phyloP scores from a whole-genome alignment of 441 rosid genomes.

The Hura crepitans region DNA sequence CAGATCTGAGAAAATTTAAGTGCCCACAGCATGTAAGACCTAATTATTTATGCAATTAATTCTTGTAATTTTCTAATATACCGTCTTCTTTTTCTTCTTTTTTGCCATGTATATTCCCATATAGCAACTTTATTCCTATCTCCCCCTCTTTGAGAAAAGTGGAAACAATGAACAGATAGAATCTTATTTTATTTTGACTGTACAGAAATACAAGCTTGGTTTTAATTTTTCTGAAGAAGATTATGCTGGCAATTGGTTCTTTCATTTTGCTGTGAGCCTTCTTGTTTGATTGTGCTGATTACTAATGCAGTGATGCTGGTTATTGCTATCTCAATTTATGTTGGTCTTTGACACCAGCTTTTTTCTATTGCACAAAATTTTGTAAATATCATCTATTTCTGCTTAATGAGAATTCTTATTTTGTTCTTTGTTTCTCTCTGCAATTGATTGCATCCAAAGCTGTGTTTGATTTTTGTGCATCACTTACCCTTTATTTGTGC shows the following conservation, averaged over 20 bases:
- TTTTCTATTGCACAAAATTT: neutral
- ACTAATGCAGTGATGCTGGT: neutral
- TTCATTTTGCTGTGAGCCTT: conserved; percentile 11
- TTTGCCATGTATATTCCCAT: neutral
- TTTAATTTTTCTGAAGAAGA: neutral
- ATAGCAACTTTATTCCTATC: neutral
- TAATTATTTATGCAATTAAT: conserved; percentile 11
- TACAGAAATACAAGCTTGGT: conserved; percentile 10
- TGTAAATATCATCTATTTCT: neutral
- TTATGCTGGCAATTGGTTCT: neutral
- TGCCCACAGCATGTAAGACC: conserved; percentile 87
- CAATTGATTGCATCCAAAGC: neutral
- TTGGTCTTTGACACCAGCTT: neutral
- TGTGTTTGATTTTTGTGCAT: neutral
- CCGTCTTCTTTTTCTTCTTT: neutral
- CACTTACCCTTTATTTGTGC: neutral
- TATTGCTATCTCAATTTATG: neutral
- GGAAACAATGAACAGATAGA: neutral
- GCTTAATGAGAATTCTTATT: neutral
- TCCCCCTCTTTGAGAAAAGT: neutral
- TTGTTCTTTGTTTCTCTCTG: neutral
- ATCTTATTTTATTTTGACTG: neutral
- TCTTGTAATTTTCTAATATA: too few relatives aligned
- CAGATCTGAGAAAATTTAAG: conserved; percentile 49
- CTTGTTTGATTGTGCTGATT: neutral